phyloP scores from a whole-genome alignment of 306 rosid genomes.

The Hippophae tibetana region DNA sequence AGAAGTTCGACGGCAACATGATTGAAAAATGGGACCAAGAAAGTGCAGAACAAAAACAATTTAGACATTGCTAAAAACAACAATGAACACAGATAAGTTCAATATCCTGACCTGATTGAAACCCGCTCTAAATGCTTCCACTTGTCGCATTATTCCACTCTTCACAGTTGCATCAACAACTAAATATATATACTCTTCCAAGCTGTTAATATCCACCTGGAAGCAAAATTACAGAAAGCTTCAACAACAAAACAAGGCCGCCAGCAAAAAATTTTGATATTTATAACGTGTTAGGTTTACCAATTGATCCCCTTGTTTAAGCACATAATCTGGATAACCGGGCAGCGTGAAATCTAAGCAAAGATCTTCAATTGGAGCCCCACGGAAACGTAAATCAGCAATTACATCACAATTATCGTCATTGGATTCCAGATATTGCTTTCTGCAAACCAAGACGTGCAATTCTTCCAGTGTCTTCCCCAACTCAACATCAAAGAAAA shows the following conservation, averaged over 20 bases:
- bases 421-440: constrained; percentile 48
- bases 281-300: constrained; percentile 30
- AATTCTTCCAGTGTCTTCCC: constrained; percentile 88
- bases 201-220: constrained; percentile 82
- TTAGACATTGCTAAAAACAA: too few relatives aligned
- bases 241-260: background rate
- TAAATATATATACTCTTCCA: constrained; percentile 78
- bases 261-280: background rate
- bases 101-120: constrained; percentile 70
- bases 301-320: constrained; percentile 77
- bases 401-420: constrained; percentile 27
- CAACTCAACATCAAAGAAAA: constrained; percentile 71
- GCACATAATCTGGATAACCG: constrained; percentile 73
- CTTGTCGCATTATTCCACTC: constrained; percentile 69
- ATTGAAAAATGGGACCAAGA: too few relatives aligned
- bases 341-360: constrained; percentile 84
- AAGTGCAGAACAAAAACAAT: too few relatives aligned
- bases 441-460: constrained; percentile 67
- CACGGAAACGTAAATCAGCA: constrained; percentile 47
- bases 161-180: constrained; percentile 86
- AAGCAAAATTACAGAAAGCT: constrained; percentile 1
- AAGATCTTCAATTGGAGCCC: constrained; percentile 74
- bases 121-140: constrained; percentile 90
- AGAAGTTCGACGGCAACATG: too few relatives aligned
- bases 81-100: background rate